Evolutionary conservation across 257 asterid species (phyloP).

Genomic region (Nicotiana undulata): DNA sequence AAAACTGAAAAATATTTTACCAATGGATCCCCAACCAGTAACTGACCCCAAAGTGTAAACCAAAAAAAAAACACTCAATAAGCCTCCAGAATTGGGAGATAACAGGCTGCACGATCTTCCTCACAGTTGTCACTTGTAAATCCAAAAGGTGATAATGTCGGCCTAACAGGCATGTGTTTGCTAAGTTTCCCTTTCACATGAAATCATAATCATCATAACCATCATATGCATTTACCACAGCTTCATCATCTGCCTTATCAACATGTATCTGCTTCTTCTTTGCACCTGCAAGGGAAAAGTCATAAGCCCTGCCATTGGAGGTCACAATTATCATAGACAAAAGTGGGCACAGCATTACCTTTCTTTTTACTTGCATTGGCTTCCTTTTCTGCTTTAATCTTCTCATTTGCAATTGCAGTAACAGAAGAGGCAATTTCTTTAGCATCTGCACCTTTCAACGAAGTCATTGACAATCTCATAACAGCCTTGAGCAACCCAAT

Average conservation of each 20-base stretch:
- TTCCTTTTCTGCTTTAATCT: slow-evolving; percentile 91
- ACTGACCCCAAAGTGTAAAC: neutral
- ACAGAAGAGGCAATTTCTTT: slow-evolving; percentile 85
- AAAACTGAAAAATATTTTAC: neutral
- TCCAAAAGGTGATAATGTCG: neutral
- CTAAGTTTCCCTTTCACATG: slow-evolving; percentile 45
- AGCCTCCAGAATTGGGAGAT: slow-evolving; percentile 35
- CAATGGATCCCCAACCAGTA: neutral
- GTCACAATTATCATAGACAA: neutral
- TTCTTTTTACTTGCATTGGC: slow-evolving; percentile 88
- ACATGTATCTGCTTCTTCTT: slow-evolving; percentile 81
- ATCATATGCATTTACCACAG: slow-evolving; percentile 31
- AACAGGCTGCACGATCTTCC: slow-evolving; percentile 29
- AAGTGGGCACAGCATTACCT: slow-evolving; percentile 24
- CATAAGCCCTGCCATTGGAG: neutral
- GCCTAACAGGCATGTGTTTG: neutral
- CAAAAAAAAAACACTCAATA: slow-evolving; percentile 16
- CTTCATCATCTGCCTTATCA: slow-evolving; percentile 65
- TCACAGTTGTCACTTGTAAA: slow-evolving; percentile 14
- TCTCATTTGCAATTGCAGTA: slow-evolving; percentile 94
- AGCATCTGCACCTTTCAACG: slow-evolving; percentile 86
- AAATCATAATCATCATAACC: slow-evolving; percentile 75
- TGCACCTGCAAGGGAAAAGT: slow-evolving; percentile 41
- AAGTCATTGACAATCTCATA: slow-evolving; percentile 73
- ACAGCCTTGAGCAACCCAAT: slow-evolving; percentile 75